Evolutionary conservation across 2,329 filamentous ascomycete genomes (phyloP).

Genomic region (Trichoderma brevicompactum): DNA sequence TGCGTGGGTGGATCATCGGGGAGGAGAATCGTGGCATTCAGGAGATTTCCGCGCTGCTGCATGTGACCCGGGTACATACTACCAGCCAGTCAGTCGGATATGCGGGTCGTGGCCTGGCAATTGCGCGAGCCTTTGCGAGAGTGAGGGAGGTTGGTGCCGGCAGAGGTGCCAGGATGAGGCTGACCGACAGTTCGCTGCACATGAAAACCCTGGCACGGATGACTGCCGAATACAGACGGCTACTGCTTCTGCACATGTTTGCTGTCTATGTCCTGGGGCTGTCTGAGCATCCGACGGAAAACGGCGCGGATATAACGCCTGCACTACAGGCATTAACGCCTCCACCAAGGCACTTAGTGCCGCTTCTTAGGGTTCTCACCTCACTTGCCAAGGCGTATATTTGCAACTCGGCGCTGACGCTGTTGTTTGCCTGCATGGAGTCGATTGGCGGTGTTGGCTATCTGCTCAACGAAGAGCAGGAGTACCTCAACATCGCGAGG

Average conservation of each 20-base stretch:
- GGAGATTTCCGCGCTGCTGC: slow-evolving; percentile 70
- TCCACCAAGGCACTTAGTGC: slow-evolving; percentile 29
- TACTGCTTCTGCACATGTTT: slow-evolving; percentile 60
- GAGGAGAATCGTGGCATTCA: slow-evolving; percentile 67
- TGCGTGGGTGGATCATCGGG: slow-evolving; percentile 69
- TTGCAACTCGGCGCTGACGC: slow-evolving; percentile 54
- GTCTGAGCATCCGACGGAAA: slow-evolving; percentile 49
- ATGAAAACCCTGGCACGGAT: slow-evolving; percentile 61
- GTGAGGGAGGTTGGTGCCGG: slow-evolving; percentile 58
- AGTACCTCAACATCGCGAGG: slow-evolving; percentile 67
- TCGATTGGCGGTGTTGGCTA: slow-evolving; percentile 69
- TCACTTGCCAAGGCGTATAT: slow-evolving; percentile 64
- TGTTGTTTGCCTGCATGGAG: slow-evolving; percentile 65
- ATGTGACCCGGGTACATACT: slow-evolving; percentile 65
- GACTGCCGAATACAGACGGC: slow-evolving; percentile 58
- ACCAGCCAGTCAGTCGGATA: slow-evolving; percentile 57
- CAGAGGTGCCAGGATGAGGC: slow-evolving; percentile 48
- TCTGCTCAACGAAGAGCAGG: slow-evolving; percentile 64
- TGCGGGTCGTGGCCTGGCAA: slow-evolving; percentile 59
- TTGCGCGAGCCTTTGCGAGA: slow-evolving; percentile 62
- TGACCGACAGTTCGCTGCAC: slow-evolving; percentile 60
- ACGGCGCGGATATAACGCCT: slow-evolving; percentile 20
- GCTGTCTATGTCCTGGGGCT: slow-evolving; percentile 58
- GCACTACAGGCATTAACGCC: slow-evolving; percentile 42
- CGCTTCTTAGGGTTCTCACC: slow-evolving; percentile 61